These are phyloP conservation scores for Neltuma alba DNA, from an alignment of 306 rosid species.

Conservation along the genomic window DNA sequence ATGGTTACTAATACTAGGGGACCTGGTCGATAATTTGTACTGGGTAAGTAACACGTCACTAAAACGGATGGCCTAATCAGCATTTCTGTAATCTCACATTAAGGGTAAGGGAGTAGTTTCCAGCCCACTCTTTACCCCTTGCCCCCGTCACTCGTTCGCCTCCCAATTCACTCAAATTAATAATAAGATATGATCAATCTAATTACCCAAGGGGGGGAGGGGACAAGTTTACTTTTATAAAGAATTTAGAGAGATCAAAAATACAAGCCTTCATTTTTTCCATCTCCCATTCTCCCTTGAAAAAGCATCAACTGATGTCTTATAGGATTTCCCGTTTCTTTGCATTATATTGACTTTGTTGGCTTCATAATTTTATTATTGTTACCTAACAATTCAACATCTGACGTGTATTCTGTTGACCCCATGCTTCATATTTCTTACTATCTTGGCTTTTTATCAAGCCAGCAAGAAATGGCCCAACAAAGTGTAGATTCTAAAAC, in stretches of 20 bases:
- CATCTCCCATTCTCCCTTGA: neutral
- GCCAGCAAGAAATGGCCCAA: constrained; percentile 60
- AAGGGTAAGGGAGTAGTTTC: neutral
- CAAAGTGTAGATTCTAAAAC: constrained; percentile 61
- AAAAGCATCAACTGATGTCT: neutral
- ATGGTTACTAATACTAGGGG: neutral
- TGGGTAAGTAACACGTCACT: neutral
- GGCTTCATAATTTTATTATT: neutral
- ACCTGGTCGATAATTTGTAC: neutral
- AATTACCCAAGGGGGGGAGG: constrained; percentile 10
- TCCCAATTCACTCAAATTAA: neutral
- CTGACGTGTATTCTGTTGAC: neutral
- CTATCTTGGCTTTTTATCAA: constrained; percentile 24
- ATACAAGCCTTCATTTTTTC: neutral
- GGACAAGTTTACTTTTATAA: neutral
- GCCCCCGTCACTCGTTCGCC: neutral
- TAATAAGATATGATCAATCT: neutral
- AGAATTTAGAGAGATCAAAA: constrained; percentile 1
- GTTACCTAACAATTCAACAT: neutral
- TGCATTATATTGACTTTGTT: constrained; percentile 14
- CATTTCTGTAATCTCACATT: neutral
- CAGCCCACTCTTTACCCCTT: neutral
- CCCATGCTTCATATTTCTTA: neutral
- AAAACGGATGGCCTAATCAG: neutral
- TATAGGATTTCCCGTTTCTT: constrained; percentile 20